A percentile compares a stretch with the other conserved stretches of the same genome.
Evolutionary conservation across 371 early-diverging fungal species (phyloP).

Genomic region (Mortierella sp.): DNA sequence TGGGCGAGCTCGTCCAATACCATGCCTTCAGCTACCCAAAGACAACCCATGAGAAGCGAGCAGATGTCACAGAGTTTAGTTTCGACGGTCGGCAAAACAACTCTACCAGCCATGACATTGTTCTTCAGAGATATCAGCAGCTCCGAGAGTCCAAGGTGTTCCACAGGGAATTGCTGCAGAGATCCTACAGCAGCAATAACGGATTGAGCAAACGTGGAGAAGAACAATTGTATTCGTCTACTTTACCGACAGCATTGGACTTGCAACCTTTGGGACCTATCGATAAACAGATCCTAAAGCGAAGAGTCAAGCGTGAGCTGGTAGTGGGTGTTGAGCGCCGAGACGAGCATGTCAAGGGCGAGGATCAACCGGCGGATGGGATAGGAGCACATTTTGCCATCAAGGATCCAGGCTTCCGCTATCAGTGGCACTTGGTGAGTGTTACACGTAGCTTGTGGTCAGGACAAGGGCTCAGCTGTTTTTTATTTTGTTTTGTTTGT

Average conservation of each 20-base stretch:
- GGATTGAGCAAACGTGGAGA: slow-evolving; percentile 13
- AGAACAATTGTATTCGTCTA: neutral
- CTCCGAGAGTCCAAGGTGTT: slow-evolving; percentile 28
- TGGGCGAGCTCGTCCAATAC: slow-evolving; percentile 77
- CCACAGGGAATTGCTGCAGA: slow-evolving; percentile 17
- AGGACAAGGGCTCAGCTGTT: neutral
- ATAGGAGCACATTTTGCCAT: slow-evolving; percentile 39
- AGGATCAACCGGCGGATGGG: slow-evolving; percentile 36
- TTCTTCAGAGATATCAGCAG: slow-evolving; percentile 36
- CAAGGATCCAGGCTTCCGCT: slow-evolving; percentile 82
- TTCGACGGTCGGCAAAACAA: slow-evolving; percentile 10
- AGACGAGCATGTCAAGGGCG: slow-evolving; percentile 26
- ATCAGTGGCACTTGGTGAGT: slow-evolving; percentile 90
- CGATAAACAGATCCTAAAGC: slow-evolving; percentile 41
- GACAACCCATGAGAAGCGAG: slow-evolving; percentile 36
- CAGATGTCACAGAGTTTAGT: slow-evolving; percentile 20
- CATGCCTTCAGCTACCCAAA: slow-evolving; percentile 71
- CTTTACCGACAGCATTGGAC: neutral
- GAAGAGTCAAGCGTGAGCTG: slow-evolving; percentile 35
- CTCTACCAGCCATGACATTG: slow-evolving; percentile 31
- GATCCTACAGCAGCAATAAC: slow-evolving; percentile 14
- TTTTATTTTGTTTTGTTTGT: neutral
- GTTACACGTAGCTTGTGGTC: neutral
- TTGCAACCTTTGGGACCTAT: slow-evolving; percentile 41
- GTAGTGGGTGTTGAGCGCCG: slow-evolving; percentile 23